Conservation (phyloP, 192 early-diverging fungal genomes). For the Rhizophagus prolifer region DNA sequence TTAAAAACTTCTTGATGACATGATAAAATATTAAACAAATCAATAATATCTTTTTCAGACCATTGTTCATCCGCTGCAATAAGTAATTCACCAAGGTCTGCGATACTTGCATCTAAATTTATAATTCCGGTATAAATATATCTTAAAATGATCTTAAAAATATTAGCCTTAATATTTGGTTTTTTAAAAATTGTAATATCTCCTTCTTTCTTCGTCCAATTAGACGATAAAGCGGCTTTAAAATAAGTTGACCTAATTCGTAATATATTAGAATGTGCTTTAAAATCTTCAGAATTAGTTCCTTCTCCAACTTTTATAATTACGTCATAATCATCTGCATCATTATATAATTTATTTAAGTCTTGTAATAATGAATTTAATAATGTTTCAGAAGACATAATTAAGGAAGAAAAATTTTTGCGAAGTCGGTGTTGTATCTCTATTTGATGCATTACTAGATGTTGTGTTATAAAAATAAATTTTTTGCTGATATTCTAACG, state of each 20-base stretch:
- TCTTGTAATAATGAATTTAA: constrained; percentile 1
- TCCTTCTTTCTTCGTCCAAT: constrained; percentile 1
- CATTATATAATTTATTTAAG: neutral
- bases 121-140: neutral
- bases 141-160: neutral
- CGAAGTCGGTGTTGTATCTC: no score
- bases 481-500: no score
- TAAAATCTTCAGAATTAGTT: neutral
- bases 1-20: no score
- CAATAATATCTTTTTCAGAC: neutral
- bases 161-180: constrained; percentile 14
- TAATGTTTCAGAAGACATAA: neutral
- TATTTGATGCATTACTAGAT: no score
- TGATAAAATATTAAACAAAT: neutral
- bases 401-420: neutral
- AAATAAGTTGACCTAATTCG: constrained; percentile 20
- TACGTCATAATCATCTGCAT: constrained; percentile 20
- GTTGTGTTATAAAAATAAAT: no score
- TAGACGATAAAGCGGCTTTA: neutral
- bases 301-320: constrained; percentile 1
- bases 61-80: constrained; percentile 19
- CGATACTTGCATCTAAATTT: neutral
- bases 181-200: constrained; percentile 7
- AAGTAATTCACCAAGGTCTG: neutral
- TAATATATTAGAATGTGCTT: constrained; percentile 24